Conservation (phyloP, 2,329 filamentous ascomycete species). For the Rasamsonia emersonii region DNA sequence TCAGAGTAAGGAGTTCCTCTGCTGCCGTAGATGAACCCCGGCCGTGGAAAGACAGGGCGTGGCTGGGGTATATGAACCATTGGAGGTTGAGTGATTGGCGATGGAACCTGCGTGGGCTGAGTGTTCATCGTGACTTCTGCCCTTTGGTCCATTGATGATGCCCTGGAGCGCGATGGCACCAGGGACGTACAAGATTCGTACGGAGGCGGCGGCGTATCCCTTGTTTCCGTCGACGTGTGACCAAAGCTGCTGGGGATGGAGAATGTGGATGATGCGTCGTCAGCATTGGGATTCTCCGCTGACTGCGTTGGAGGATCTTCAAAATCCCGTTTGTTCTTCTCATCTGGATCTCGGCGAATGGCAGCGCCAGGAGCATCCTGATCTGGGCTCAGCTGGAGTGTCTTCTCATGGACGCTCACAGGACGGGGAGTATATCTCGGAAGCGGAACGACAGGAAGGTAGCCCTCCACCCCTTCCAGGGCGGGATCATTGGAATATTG, state of each 20-base stretch:
- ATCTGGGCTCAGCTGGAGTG: slow-evolving; percentile 22
- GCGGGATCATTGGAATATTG: slow-evolving; percentile 4
- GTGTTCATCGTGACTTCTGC: too few relatives aligned
- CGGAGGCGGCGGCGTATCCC: slow-evolving; percentile 34
- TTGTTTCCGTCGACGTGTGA: slow-evolving; percentile 36
- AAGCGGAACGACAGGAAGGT: slow-evolving; percentile 25
- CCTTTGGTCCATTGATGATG: slow-evolving; percentile 17
- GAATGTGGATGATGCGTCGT: slow-evolving; percentile 31
- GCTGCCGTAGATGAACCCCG: slow-evolving; percentile 9
- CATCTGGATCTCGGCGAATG: slow-evolving; percentile 14
- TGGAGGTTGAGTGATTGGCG: slow-evolving; percentile 15
- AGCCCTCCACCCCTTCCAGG: too few relatives aligned
- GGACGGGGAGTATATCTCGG: slow-evolving; percentile 34
- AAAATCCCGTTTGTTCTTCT: slow-evolving; percentile 23
- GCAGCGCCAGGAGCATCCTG: slow-evolving; percentile 22
- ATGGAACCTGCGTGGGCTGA: slow-evolving; percentile 5
- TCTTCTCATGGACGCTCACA: slow-evolving; percentile 32
- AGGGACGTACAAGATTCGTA: slow-evolving; percentile 28
- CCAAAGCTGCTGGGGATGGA: slow-evolving; percentile 37
- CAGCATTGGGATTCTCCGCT: slow-evolving; percentile 12
- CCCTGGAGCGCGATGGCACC: slow-evolving; percentile 24
- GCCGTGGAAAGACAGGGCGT: slow-evolving; percentile 16
- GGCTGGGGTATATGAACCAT: slow-evolving; percentile 23
- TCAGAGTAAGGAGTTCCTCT: slow-evolving; percentile 5
- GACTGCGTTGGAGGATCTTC: slow-evolving; percentile 20